A percentile compares a stretch with the other conserved stretches of the same genome.
phyloP scores from a whole-genome alignment of 306 rosid genomes.

The Malus sieversii region DNA sequence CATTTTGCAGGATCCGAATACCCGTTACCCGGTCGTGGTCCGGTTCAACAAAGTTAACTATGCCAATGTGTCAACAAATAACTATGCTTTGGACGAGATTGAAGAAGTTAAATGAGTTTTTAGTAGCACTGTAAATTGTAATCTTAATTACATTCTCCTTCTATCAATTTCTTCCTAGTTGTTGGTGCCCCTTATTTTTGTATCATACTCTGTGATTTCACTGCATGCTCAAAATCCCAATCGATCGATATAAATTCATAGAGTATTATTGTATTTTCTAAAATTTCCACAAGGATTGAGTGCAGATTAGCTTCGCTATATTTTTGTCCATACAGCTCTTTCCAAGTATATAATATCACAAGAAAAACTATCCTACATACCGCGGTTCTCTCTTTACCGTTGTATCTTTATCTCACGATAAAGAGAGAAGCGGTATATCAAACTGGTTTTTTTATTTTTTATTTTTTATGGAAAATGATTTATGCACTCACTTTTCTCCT shows the following conservation, averaged over 20 bases:
- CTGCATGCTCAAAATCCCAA: constrained; percentile 5
- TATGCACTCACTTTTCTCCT: not conserved
- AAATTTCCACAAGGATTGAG: not conserved
- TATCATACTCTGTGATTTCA: constrained; percentile 36
- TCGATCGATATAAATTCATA: not conserved
- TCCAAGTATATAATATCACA: not conserved
- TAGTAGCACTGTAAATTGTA: constrained; percentile 26
- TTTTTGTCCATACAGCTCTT: too few relatives aligned
- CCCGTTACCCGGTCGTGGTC: constrained; percentile 81
- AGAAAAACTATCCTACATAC: not conserved
- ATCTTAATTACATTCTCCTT: constrained; percentile 19
- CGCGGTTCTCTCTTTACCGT: not conserved
- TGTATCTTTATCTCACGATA: not conserved
- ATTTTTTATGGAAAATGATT: too few relatives aligned
- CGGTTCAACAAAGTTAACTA: constrained; percentile 79
- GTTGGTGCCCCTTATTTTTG: constrained; percentile 28
- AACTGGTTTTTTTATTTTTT: not conserved
- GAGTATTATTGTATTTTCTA: not conserved
- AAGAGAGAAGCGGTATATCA: not conserved
- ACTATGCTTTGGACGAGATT: constrained; percentile 85
- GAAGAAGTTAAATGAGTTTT: constrained; percentile 48
- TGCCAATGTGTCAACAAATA: constrained; percentile 83
- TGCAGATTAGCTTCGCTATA: too few relatives aligned
- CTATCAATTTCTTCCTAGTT: constrained; percentile 32
- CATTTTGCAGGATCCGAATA: constrained; percentile 57